A percentile compares a stretch with the other conserved stretches of the same genome.
Evolutionary conservation across 768 basidiomycete genomes (phyloP).

Genomic region (Phanerochaete carnosa): DNA sequence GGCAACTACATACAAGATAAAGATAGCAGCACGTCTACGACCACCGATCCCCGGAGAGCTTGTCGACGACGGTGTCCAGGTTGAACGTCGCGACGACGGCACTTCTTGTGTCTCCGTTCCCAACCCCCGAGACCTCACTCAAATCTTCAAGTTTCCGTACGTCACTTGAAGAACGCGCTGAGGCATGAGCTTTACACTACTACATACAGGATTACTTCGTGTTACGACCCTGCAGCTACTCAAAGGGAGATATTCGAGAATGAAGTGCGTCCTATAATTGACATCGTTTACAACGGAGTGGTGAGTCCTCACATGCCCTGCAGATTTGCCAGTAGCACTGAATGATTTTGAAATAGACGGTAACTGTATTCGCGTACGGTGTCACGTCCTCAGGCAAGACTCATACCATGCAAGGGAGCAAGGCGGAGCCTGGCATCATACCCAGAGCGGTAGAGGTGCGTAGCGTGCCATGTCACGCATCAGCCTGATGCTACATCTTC

Average conservation of each 20-base stretch:
- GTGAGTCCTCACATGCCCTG: constrained; percentile 39
- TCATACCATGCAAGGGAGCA: constrained; percentile 87
- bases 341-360: constrained; percentile 49
- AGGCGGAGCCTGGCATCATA: constrained; percentile 76
- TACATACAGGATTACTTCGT: constrained; percentile 59
- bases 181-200: background rate
- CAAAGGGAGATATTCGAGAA: constrained; percentile 77
- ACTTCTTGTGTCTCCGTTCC: constrained; percentile 57
- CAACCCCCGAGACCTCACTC: constrained; percentile 65
- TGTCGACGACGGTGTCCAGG: constrained; percentile 57
- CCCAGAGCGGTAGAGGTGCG: constrained; percentile 73
- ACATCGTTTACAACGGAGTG: constrained; percentile 73
- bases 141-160: constrained; percentile 79
- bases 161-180: constrained; percentile 19
- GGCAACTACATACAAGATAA: constrained; percentile 42
- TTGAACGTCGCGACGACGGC: constrained; percentile 38
- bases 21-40: constrained; percentile 69
- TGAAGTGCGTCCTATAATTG: constrained; percentile 75
- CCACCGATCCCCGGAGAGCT: constrained; percentile 61
- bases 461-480: background rate
- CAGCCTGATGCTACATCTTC: constrained; percentile 7
- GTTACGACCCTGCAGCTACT: constrained; percentile 65
- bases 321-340: background rate
- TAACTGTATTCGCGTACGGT: constrained; percentile 88
- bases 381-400: constrained; percentile 92